These are phyloP conservation scores for Mortierella sp. DNA, from an alignment of 371 early-diverging fungal species.

Conservation along the genomic window DNA sequence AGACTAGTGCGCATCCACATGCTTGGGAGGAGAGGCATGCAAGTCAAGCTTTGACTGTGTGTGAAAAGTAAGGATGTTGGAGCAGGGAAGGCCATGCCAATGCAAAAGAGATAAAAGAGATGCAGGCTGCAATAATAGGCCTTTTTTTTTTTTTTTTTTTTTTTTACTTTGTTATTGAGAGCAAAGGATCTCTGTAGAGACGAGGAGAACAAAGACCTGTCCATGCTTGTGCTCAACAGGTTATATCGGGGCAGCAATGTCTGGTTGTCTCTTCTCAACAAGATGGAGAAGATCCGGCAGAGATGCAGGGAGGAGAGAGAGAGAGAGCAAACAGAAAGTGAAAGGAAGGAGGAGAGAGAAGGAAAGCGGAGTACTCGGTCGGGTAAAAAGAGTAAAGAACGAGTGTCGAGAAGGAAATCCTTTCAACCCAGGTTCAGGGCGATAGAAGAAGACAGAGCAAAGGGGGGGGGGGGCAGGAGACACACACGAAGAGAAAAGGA, in stretches of 20 bases:
- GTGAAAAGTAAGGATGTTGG: constrained; percentile 11
- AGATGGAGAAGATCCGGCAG: constrained; percentile 10
- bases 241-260: too few relatives aligned
- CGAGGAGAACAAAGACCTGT: constrained; percentile 9
- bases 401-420: too few relatives aligned
- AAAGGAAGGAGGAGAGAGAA: background rate
- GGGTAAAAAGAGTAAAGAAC: too few relatives aligned
- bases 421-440: too few relatives aligned
- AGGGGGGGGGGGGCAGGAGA: background rate
- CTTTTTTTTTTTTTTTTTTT: constrained; percentile 21
- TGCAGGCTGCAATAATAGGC: background rate
- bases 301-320: constrained; percentile 1
- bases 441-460: too few relatives aligned
- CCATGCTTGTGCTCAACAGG: background rate
- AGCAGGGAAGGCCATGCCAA: background rate
- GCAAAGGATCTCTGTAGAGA: constrained; percentile 16
- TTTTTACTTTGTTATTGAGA: constrained; percentile 39
- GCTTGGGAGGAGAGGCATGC: too few relatives aligned
- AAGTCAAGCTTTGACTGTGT: background rate
- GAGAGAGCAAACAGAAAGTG: background rate
- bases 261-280: too few relatives aligned
- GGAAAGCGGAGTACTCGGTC: background rate
- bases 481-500: background rate
- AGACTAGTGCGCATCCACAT: too few relatives aligned
- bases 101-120: constrained; percentile 1